A percentile compares a stretch with the other conserved stretches of the same genome.
Conservation (phyloP, 1,284 basidiomycete genomes). For the Ustilago trichophora region DNA sequence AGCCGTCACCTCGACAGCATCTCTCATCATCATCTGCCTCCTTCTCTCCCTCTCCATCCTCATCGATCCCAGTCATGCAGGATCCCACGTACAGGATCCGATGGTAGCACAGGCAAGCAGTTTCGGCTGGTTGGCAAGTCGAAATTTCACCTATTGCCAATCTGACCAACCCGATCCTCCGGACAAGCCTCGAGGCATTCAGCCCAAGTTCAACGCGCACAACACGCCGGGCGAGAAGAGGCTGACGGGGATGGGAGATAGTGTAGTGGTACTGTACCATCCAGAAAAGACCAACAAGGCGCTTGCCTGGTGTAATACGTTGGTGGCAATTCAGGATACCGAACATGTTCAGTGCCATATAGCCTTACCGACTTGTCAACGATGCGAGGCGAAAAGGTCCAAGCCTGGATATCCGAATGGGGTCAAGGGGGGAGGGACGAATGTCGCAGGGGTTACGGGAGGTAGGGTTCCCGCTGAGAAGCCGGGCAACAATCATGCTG, state of each 20-base stretch:
- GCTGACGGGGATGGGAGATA: constrained; percentile 29
- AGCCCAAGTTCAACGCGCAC: constrained; percentile 5
- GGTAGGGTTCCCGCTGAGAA: neutral
- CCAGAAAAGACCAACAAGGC: constrained; percentile 25
- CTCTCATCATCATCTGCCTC: no score
- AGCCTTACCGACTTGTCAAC: constrained; percentile 37
- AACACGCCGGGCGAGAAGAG: neutral
- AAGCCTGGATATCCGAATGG: no score
- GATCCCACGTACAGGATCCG: constrained; percentile 9
- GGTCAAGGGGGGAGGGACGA: no score
- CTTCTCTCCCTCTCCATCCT: neutral
- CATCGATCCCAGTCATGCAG: neutral
- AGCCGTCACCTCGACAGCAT: no score
- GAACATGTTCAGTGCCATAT: constrained; percentile 17
- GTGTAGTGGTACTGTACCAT: constrained; percentile 43
- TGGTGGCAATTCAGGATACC: constrained; percentile 29
- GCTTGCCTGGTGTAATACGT: constrained; percentile 45
- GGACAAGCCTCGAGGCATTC: constrained; percentile 23
- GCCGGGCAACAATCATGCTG: neutral
- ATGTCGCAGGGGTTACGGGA: neutral
- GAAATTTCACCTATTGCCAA: constrained; percentile 37
- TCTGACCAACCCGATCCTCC: constrained; percentile 15
- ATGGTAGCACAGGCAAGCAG: constrained; percentile 25
- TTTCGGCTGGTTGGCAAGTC: constrained; percentile 41
- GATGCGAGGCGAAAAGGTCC: constrained; percentile 31